These are phyloP conservation scores for Aspergillus cristatus DNA, from an alignment of 495 filamentous ascomycete species.

Conservation along the genomic window DNA sequence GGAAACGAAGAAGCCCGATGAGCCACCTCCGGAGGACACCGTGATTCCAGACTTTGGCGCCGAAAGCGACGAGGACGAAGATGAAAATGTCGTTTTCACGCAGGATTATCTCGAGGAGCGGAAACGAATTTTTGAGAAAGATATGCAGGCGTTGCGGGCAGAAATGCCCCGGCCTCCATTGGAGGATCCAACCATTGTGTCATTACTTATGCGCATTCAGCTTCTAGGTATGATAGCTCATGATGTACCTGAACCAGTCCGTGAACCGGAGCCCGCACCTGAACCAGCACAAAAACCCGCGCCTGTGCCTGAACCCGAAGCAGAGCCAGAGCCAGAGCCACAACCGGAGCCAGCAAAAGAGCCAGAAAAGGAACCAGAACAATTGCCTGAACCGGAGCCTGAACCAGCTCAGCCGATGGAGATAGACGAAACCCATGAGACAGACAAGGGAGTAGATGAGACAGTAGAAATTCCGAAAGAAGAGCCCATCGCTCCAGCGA, in stretches of 20 bases:
- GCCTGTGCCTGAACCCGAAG: conserved; percentile 4
- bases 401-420: conserved; percentile 19
- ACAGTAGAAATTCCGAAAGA: conserved; percentile 2
- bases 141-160: conserved; percentile 33
- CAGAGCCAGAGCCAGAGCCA: conserved; percentile 9
- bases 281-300: conserved; percentile 12
- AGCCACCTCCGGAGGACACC: neutral
- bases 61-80: conserved; percentile 38
- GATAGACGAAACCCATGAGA: conserved; percentile 1
- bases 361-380: conserved; percentile 11
- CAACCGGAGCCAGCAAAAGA: conserved; percentile 6
- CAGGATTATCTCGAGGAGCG: conserved; percentile 43
- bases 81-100: conserved; percentile 36
- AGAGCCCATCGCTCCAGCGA: conserved; percentile 20
- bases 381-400: conserved; percentile 1
- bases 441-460: conserved; percentile 1
- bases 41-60: conserved; percentile 25
- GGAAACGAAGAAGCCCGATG: neutral
- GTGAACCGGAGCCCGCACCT: conserved; percentile 3
- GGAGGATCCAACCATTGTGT: conserved; percentile 36
- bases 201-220: conserved; percentile 37
- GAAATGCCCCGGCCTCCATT: conserved; percentile 36
- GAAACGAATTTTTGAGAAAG: conserved; percentile 38
- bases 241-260: conserved; percentile 12
- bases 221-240: conserved; percentile 33